Conservation (phyloP, 1,284 basidiomycete species). For the Tremellales sp. region DNA sequence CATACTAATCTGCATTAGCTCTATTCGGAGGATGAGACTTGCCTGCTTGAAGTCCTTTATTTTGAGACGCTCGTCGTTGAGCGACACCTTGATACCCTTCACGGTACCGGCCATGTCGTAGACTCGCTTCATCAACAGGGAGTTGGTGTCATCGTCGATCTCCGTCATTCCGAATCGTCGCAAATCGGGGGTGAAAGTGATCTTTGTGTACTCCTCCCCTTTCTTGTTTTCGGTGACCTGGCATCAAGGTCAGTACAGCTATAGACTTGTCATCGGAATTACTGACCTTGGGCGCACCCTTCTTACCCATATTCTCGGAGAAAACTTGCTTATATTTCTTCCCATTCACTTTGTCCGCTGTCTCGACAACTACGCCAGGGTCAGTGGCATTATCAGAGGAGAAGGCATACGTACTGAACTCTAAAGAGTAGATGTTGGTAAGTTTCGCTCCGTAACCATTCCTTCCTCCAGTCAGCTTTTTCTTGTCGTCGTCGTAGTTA, state of each 20-base stretch:
- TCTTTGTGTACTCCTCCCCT: slow-evolving; percentile 87
- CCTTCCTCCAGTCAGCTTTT: slow-evolving; percentile 96
- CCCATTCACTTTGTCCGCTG: slow-evolving; percentile 78
- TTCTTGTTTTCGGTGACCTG: slow-evolving; percentile 81
- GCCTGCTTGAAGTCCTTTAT: slow-evolving; percentile 90
- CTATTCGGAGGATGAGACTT: slow-evolving; percentile 5
- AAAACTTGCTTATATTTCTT: slow-evolving; percentile 97
- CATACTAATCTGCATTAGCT: slow-evolving; percentile 56
- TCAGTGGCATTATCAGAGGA: too few species aligned
- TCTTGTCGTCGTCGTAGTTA: slow-evolving; percentile 98
- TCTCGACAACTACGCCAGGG: too few species aligned
- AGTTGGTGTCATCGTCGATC: slow-evolving; percentile 88
- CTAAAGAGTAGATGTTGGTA: slow-evolving; percentile 95
- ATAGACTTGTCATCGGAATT: neutral
- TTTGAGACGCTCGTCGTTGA: slow-evolving; percentile 89
- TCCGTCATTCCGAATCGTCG: slow-evolving; percentile 84
- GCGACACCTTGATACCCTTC: slow-evolving; percentile 86
- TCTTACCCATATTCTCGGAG: slow-evolving; percentile 87
- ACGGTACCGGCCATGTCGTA: slow-evolving; percentile 97
- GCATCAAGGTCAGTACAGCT: slow-evolving; percentile 1
- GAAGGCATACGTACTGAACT: slow-evolving; percentile 60
- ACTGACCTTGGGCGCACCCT: slow-evolving; percentile 67
- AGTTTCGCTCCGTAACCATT: slow-evolving; percentile 99
- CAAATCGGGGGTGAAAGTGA: slow-evolving; percentile 92
- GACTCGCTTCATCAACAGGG: slow-evolving; percentile 88